A percentile compares a stretch with the other conserved stretches of the same genome.
phyloP scores from a whole-genome alignment of 352 stramenopile genomes.

The Pythium angustatum region DNA sequence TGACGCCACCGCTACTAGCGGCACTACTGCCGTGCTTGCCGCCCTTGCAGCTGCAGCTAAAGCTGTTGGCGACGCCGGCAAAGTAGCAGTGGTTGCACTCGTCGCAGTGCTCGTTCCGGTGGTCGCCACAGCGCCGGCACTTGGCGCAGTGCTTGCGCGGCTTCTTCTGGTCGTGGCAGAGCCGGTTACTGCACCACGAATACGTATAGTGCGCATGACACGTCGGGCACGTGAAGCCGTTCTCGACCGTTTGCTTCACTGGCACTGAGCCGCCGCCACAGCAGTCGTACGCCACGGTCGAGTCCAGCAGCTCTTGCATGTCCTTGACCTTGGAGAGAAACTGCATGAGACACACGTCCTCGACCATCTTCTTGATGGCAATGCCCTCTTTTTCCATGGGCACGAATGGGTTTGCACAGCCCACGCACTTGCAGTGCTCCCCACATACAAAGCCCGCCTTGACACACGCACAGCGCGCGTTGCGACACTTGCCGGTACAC shows the following conservation, averaged over 20 bases:
- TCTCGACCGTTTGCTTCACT: slow-evolving; percentile 67
- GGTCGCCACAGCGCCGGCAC: slow-evolving; percentile 73
- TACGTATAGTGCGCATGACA: slow-evolving; percentile 70
- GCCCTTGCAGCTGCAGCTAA: slow-evolving; percentile 73
- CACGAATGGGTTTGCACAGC: slow-evolving; percentile 78
- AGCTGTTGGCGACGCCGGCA: slow-evolving; percentile 82
- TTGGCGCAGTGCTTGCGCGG: slow-evolving; percentile 79
- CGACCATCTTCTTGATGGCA: slow-evolving; percentile 63
- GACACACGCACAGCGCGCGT: slow-evolving; percentile 78
- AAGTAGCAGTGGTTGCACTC: slow-evolving; percentile 86
- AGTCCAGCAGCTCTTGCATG: slow-evolving; percentile 80
- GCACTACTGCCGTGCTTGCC: slow-evolving; percentile 24
- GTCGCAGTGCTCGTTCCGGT: slow-evolving; percentile 83
- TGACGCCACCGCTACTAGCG: slow-evolving; percentile 30
- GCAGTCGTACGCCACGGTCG: slow-evolving; percentile 68
- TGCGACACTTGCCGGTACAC: slow-evolving; percentile 83
- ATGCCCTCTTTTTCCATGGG: slow-evolving; percentile 73
- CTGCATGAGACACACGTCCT: slow-evolving; percentile 81
- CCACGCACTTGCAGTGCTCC: slow-evolving; percentile 74
- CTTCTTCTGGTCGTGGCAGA: slow-evolving; percentile 79
- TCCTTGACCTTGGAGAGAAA: slow-evolving; percentile 82
- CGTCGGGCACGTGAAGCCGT: slow-evolving; percentile 58
- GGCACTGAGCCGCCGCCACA: slow-evolving; percentile 48
- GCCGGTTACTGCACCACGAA: slow-evolving; percentile 78
- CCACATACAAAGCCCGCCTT: slow-evolving; percentile 82